Evolutionary conservation across 768 basidiomycete species (phyloP), one percentile per base, ranked within the genome.

Genomic region (Lactarius quietus): DNA sequence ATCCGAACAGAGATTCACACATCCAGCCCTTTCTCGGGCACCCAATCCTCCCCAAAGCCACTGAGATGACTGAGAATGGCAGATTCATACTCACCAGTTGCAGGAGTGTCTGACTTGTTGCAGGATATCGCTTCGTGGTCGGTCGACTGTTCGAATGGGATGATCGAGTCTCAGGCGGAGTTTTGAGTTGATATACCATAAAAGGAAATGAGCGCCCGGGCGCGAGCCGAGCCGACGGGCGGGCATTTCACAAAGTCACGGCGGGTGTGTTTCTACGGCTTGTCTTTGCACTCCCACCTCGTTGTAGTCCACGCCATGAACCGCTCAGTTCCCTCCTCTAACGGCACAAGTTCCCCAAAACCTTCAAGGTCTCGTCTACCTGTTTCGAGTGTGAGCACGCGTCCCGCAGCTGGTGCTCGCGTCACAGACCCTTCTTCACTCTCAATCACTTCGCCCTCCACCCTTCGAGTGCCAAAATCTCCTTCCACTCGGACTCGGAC

Each of bases 21-120:
- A 80, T 80, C 78, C 79, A 79, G 63, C 76, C 70, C 56, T 58
- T 59, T 57, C 36, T 29, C 53, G 48, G 26, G 29, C 59, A 66
- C 61, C 38, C 33, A 56, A 48, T 60, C 62, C 59, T 65, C 66
- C 67, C n/a, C 35, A 43, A 41, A 3, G 26, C 39, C 23, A 43
- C 8, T 43, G 18, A 62, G 26, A 31, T 2, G 26, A 29, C 23
- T 5, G 9, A 15, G 33, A 57, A 28, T 23, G 0, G 20, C 18
- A 29, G 57, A 45, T 33, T 8, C 36, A n/a, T n/a, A 57, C 65
- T 66, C 61, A 66, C 65, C 36, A 6, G 18, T 9, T 35, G 45
- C 41, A 17, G 36, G 15, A 33, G 33, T 31, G 41, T 54, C 33
- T 38, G 29, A 51, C 48, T 1, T 26, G 23, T 51, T 51, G 48